Conservation (phyloP, 2,329 filamentous ascomycete genomes). For the Aurifilum marmelostoma region DNA sequence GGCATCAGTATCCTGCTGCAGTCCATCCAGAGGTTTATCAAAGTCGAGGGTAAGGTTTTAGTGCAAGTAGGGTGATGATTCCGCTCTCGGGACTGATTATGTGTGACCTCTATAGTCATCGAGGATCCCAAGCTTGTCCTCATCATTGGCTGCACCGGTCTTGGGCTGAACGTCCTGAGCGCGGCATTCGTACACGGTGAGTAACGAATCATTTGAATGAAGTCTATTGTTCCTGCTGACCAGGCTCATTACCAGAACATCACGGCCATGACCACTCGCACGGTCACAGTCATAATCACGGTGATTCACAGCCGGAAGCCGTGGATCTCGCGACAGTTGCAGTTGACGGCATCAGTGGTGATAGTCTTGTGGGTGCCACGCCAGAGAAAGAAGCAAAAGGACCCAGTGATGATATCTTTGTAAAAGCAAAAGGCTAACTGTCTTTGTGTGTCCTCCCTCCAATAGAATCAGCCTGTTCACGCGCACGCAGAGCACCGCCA, state of each 20-base stretch:
- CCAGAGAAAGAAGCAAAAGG: neutral
- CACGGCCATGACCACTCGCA: conserved; percentile 46
- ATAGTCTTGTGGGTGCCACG: neutral
- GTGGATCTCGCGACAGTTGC: neutral
- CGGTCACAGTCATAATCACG: conserved; percentile 33
- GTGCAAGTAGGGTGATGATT: neutral
- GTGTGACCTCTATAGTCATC: conserved; percentile 53
- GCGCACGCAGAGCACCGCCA: conserved; percentile 57
- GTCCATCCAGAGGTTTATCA: conserved; percentile 70
- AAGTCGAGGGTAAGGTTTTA: conserved; percentile 50
- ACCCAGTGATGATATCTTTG: neutral
- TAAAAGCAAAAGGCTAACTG: neutral
- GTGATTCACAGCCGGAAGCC: conserved; percentile 28
- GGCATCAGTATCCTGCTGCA: conserved; percentile 75
- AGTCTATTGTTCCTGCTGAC: conserved; percentile 1
- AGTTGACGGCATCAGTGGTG: neutral
- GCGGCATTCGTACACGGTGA: conserved; percentile 67
- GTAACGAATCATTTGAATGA: conserved; percentile 19
- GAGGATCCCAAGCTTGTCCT: conserved; percentile 68
- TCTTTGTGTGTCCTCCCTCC: neutral
- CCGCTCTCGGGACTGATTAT: conserved; percentile 17
- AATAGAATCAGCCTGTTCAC: conserved; percentile 34
- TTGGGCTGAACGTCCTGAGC: conserved; percentile 69
- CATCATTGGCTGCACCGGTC: conserved; percentile 69
- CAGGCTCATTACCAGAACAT: conserved; percentile 34